These are phyloP conservation scores for Schizosaccharomyces lindneri DNA, from an alignment of 805 yeast species.

Conservation along the genomic window DNA sequence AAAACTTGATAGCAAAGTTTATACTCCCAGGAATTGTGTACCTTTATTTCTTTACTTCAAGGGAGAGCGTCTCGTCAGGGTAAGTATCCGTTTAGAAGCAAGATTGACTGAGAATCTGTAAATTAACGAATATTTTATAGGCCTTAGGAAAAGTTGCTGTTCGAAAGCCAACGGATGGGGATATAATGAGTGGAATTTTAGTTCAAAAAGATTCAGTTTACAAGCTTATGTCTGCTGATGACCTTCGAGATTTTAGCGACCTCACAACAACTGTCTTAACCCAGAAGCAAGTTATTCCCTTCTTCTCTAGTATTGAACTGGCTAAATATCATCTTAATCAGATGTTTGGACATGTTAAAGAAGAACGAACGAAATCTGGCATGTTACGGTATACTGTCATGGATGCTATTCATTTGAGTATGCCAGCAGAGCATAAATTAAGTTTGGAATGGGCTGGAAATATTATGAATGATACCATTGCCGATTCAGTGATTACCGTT, in stretches of 20 bases:
- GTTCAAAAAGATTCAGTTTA: conserved; percentile 81
- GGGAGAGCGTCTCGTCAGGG: conserved; percentile 54
- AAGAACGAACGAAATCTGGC: conserved; percentile 16
- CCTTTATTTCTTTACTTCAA: conserved; percentile 51
- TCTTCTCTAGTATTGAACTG: conserved; percentile 58
- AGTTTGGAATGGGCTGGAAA: conserved; percentile 81
- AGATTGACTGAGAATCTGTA: not conserved
- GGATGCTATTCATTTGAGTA: conserved; percentile 32
- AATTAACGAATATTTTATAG: conserved; percentile 10
- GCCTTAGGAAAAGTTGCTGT: conserved; percentile 37
- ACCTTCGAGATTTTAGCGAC: conserved; percentile 70
- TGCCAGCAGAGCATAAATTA: conserved; percentile 23
- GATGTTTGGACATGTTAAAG: conserved; percentile 73
- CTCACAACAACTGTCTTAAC: conserved; percentile 62
- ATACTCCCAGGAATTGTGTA: conserved; percentile 78
- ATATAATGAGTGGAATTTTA: conserved; percentile 50
- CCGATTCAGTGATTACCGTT: conserved; percentile 81
- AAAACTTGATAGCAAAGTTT: conserved; percentile 66
- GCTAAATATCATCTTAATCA: conserved; percentile 77
- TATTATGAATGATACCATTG: conserved; percentile 70
- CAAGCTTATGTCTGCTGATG: conserved; percentile 58
- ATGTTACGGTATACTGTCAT: conserved; percentile 30
- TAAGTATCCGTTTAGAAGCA: not conserved
- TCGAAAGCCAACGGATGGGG: conserved; percentile 21
- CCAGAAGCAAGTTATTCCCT: conserved; percentile 54